Evolutionary conservation across 2,329 filamentous ascomycete species (phyloP).

Genomic region (Furcasterigmium sp.): DNA sequence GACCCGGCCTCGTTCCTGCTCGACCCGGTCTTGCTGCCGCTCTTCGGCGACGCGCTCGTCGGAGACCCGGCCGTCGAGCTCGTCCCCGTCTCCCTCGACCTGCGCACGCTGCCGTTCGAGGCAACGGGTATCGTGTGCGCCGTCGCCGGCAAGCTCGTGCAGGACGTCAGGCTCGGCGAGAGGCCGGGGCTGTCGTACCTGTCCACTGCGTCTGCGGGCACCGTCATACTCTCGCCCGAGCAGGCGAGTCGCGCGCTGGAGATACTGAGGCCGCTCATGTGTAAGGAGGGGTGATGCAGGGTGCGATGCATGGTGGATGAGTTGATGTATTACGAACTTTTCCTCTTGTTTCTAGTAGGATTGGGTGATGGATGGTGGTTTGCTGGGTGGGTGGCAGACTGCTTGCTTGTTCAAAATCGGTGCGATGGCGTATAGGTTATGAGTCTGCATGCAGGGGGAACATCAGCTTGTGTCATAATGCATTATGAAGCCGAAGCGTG

Average conservation of each 20-base stretch:
- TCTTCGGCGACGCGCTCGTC: conserved; percentile 70
- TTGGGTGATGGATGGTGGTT: too few species aligned
- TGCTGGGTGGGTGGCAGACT: too few species aligned
- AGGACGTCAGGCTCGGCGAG: conserved; percentile 55
- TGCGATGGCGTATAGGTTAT: too few species aligned
- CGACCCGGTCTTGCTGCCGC: conserved; percentile 59
- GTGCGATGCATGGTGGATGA: not conserved
- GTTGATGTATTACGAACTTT: too few species aligned
- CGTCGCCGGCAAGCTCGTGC: conserved; percentile 76
- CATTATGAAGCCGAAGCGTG: too few species aligned
- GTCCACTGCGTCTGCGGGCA: conserved; percentile 81
- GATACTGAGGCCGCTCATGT: conserved; percentile 54
- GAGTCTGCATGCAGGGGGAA: too few species aligned
- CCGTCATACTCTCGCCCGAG: conserved; percentile 76
- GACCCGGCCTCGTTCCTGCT: conserved; percentile 71
- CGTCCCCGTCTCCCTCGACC: conserved; percentile 83
- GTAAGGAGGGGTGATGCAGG: conserved; percentile 18
- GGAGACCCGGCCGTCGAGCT: conserved; percentile 68
- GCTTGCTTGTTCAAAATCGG: too few species aligned
- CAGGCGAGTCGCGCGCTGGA: conserved; percentile 70
- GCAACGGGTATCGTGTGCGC: conserved; percentile 94
- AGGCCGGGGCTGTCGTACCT: conserved; percentile 82
- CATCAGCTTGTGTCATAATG: too few species aligned
- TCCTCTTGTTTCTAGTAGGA: too few species aligned
- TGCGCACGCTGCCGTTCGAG: conserved; percentile 75